These are phyloP conservation scores for Dioszegia crocea DNA, from an alignment of 768 basidiomycete species.

Conservation along the genomic window DNA sequence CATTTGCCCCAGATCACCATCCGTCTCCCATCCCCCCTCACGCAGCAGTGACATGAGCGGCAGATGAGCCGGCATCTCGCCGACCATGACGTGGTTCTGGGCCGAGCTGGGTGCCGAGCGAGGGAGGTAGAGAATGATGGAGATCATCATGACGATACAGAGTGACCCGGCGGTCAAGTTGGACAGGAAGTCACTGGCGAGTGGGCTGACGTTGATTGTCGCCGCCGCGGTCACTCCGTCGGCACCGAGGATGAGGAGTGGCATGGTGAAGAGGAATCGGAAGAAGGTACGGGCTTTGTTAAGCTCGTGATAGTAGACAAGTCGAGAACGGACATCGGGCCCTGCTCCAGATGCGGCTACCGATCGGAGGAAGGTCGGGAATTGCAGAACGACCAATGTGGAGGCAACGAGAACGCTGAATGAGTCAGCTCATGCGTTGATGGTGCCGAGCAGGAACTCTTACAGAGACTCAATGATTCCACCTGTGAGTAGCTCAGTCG, in stretches of 20 bases:
- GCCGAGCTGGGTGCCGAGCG: background rate
- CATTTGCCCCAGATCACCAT: slow-evolving; percentile 10
- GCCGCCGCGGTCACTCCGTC: slow-evolving; percentile 26
- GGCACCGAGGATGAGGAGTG: slow-evolving; percentile 20
- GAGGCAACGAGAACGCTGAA: slow-evolving; percentile 18
- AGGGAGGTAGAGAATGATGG: slow-evolving; percentile 12
- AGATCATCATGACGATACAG: slow-evolving; percentile 26
- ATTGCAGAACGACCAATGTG: slow-evolving; percentile 23
- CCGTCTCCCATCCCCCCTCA: slow-evolving; percentile 37
- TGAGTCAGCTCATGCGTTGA: background rate
- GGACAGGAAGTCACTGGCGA: slow-evolving; percentile 18
- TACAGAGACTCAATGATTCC: slow-evolving; percentile 24
- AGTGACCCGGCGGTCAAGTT: slow-evolving; percentile 17
- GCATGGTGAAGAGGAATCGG: slow-evolving; percentile 18
- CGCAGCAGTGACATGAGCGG: slow-evolving; percentile 34
- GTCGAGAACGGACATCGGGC: slow-evolving; percentile 31
- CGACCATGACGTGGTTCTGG: slow-evolving; percentile 26
- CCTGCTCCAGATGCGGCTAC: slow-evolving; percentile 35
- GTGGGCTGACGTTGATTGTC: slow-evolving; percentile 19
- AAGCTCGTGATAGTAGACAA: slow-evolving; percentile 35
- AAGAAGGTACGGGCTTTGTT: slow-evolving; percentile 39
- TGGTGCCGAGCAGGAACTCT: slow-evolving; percentile 4
- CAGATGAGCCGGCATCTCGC: slow-evolving; percentile 7
- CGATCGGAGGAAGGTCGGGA: slow-evolving; percentile 31
- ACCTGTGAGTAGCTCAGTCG: slow-evolving; percentile 13